Base-by-base conservation (phyloP, 768 basidiomycete species). In the Suillus ampliporus region DNA sequence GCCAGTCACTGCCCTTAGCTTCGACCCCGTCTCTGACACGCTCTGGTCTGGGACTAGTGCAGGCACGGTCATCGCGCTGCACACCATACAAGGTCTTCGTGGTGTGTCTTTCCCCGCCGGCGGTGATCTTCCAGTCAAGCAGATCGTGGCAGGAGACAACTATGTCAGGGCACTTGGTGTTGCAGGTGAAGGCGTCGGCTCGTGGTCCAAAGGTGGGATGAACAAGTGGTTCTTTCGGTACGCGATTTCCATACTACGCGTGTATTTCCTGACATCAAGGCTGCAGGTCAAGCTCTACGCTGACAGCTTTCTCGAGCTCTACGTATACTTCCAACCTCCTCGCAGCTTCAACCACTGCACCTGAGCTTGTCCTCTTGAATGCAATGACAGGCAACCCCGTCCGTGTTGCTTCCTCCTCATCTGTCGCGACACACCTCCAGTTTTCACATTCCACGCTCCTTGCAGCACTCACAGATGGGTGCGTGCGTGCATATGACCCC, bases 1-100 rank as follows among this genome's bases (percentile, higher is more conserved):
- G 68, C 83, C 89, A 28, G 81, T 91, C 53, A 89, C 91, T 26
- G 86, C 93, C 0, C 81, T 97, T 61, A 86, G 89, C 0, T 96
- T 99, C 73, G 97, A 99, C 76, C 90, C 94, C 9, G 89, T 91
- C 23, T 92, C 94, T 0, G 95, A 98, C 74, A 86, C 90, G 7
- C 79, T 99, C 40, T 97, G 95, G 95, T 80, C 89, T 52, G 96
- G 95, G 35, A 82, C 85, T 10, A 86, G 87, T 61, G 77, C 84
- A 34, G 96, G 97, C 4, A 79, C 80, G 61, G 83, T 97, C 64
- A 73, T 82, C 44, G 89, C 91, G 1, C 85, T 89, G 72, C 87
- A 92, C 76, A 82, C 87, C 46, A 73, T 83, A 35, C 83, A 82
- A 53, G 89, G 87, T 17, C 71, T 85, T 54, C 86, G 87, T 56